These are phyloP conservation scores for Silene vulgaris DNA, from an alignment of 179 eudicot genomes.

Conservation along the genomic window DNA sequence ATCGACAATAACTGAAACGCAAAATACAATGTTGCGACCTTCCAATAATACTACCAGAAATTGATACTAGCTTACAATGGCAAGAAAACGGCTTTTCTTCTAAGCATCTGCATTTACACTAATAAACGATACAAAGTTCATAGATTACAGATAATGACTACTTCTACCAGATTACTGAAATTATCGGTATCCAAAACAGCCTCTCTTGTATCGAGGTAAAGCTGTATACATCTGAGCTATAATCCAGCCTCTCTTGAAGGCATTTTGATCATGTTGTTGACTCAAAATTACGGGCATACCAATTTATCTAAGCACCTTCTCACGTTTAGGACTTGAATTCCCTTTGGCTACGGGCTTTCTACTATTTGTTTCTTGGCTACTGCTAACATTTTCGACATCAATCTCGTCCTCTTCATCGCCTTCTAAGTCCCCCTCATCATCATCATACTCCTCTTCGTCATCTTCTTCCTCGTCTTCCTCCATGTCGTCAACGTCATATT, in stretches of 20 bases:
- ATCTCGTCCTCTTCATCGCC: conserved; percentile 30
- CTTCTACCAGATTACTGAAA: not conserved
- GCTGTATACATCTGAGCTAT: not conserved
- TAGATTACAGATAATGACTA: not conserved
- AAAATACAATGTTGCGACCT: too few species aligned
- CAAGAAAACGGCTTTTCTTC: too few species aligned
- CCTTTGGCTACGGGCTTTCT: not conserved
- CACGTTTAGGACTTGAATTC: conserved; percentile 17
- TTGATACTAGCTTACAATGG: not conserved
- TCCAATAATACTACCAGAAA: not conserved
- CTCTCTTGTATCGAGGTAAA: not conserved
- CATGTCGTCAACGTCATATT: conserved; percentile 47
- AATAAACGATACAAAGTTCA: not conserved
- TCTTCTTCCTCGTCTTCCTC: conserved; percentile 32
- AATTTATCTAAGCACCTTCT: conserved; percentile 23
- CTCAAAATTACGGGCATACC: not conserved
- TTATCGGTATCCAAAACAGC: not conserved
- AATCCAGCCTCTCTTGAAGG: not conserved
- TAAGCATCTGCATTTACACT: not conserved
- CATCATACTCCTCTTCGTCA: conserved; percentile 33
- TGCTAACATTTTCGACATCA: conserved; percentile 24
- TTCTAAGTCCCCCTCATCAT: conserved; percentile 26
- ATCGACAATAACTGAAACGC: too few species aligned
- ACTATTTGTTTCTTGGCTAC: conserved; percentile 12
- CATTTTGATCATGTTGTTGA: not conserved